These are phyloP conservation scores for Phytopythium mirpurense DNA, from an alignment of 352 stramenopile genomes.

Conservation along the genomic window DNA sequence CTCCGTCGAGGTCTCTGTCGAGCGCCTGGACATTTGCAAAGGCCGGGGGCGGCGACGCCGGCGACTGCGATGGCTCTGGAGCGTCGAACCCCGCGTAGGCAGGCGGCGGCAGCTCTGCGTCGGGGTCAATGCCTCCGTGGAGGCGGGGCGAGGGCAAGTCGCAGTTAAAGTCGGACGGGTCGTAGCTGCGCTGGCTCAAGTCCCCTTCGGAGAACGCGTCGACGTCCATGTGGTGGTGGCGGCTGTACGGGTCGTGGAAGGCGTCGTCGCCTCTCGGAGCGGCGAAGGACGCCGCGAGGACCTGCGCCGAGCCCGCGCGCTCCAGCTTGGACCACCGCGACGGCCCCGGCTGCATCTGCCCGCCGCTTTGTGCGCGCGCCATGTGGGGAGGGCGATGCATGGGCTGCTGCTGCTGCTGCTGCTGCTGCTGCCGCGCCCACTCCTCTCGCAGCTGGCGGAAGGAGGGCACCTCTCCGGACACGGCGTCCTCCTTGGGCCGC, in stretches of 20 bases:
- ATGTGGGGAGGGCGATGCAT: slow-evolving; percentile 10
- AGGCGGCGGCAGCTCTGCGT: slow-evolving; percentile 2
- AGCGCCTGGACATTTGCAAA: slow-evolving; percentile 9
- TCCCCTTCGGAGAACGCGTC: slow-evolving; percentile 30
- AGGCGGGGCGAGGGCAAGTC: slow-evolving; percentile 13
- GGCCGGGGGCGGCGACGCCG: slow-evolving; percentile 12
- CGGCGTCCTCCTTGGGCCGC: slow-evolving; percentile 1
- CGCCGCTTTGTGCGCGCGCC: slow-evolving; percentile 19
- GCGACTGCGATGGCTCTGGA: background rate
- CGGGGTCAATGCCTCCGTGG: slow-evolving; percentile 7
- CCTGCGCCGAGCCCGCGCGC: slow-evolving; percentile 20
- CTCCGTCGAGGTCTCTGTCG: slow-evolving; percentile 1
- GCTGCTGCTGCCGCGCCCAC: slow-evolving; percentile 24
- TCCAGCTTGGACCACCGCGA: slow-evolving; percentile 11
- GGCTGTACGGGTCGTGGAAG: slow-evolving; percentile 6
- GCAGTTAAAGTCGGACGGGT: slow-evolving; percentile 17
- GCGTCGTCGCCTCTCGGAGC: background rate
- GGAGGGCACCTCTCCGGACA: slow-evolving; percentile 36
- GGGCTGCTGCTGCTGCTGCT: slow-evolving; percentile 19
- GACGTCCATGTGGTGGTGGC: slow-evolving; percentile 16
- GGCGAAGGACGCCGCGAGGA: slow-evolving; percentile 7
- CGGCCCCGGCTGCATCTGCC: slow-evolving; percentile 9
- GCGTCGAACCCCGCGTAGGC: slow-evolving; percentile 6
- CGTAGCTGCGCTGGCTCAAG: slow-evolving; percentile 25
- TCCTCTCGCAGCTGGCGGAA: slow-evolving; percentile 57